Evolutionary conservation across 2,329 filamentous ascomycete species (phyloP).

Genomic region (Amesomyces nigricolor): DNA sequence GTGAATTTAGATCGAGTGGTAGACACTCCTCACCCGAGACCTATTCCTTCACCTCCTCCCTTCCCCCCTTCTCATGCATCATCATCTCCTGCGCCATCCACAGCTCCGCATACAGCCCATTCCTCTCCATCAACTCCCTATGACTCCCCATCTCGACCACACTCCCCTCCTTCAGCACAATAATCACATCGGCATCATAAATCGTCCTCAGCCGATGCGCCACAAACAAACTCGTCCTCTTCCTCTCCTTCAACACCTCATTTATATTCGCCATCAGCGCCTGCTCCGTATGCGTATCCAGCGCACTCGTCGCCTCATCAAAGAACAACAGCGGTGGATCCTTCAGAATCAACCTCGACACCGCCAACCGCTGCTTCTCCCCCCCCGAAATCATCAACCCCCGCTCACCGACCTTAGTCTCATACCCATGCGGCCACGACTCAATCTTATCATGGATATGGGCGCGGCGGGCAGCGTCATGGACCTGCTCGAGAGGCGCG

Average conservation of each 20-base stretch:
- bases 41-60: not conserved
- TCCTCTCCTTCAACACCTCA: conserved; percentile 80
- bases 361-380: conserved; percentile 85
- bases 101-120: conserved; percentile 78
- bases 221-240: conserved; percentile 85
- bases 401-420: conserved; percentile 86
- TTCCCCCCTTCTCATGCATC: conserved; percentile 10
- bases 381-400: conserved; percentile 96
- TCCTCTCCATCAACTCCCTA: conserved; percentile 68
- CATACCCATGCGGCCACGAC: conserved; percentile 79
- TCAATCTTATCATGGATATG: conserved; percentile 78
- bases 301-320: conserved; percentile 86
- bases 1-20: no score
- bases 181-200: conserved; percentile 86
- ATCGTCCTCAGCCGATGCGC: conserved; percentile 89
- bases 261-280: conserved; percentile 89
- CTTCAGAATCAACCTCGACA: conserved; percentile 78
- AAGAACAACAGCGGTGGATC: conserved; percentile 89
- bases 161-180: conserved; percentile 75
- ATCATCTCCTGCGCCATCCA: conserved; percentile 55
- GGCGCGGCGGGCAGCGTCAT: conserved; percentile 73
- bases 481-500: conserved; percentile 66
- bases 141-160: conserved; percentile 91
- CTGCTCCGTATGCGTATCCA: conserved; percentile 92
- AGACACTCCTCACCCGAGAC: not conserved